phyloP scores from a whole-genome alignment of 371 early-diverging fungal species.

The Mortierella sp. region DNA sequence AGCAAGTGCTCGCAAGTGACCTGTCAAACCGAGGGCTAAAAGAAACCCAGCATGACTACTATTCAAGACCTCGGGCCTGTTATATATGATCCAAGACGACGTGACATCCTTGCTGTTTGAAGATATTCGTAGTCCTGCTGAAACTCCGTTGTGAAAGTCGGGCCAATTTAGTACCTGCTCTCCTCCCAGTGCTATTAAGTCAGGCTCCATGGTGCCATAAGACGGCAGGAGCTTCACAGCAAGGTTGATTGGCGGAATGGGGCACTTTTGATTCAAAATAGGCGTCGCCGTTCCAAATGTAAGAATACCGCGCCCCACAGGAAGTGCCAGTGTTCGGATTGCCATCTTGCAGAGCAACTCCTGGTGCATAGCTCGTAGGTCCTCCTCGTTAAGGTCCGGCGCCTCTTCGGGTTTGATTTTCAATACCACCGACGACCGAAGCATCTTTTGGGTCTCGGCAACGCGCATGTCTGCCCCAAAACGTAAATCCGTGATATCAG shows the following conservation, averaged over 20 bases:
- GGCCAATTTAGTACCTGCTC: constrained; percentile 80
- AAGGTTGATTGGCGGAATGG: constrained; percentile 67
- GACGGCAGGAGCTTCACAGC: constrained; percentile 75
- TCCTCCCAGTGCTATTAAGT: constrained; percentile 57
- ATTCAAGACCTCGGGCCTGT: constrained; percentile 65
- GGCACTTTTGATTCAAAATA: constrained; percentile 65
- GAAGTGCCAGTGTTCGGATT: constrained; percentile 73
- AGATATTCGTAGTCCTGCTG: constrained; percentile 80
- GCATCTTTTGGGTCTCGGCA: constrained; percentile 69
- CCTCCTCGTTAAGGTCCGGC: constrained; percentile 35
- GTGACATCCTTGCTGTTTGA: constrained; percentile 65
- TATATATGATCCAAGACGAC: constrained; percentile 86
- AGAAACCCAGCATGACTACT: constrained; percentile 85
- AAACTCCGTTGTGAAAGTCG: constrained; percentile 89
- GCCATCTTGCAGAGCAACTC: constrained; percentile 66
- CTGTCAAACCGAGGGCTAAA: constrained; percentile 84
- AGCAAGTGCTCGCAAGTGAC: constrained; percentile 75
- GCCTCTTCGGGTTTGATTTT: constrained; percentile 59
- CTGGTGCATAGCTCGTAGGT: constrained; percentile 44
- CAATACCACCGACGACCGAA: constrained; percentile 62
- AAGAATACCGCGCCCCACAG: constrained; percentile 77
- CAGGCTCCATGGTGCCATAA: constrained; percentile 66
- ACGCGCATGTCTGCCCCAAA: constrained; percentile 77
- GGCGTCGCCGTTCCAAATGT: constrained; percentile 73
- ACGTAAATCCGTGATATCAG: constrained; percentile 65